Percentiles rank a stretch among this genome's conserved stretches.
Evolutionary conservation across 306 rosid species (phyloP).

Genomic region (Senna siamea): DNA sequence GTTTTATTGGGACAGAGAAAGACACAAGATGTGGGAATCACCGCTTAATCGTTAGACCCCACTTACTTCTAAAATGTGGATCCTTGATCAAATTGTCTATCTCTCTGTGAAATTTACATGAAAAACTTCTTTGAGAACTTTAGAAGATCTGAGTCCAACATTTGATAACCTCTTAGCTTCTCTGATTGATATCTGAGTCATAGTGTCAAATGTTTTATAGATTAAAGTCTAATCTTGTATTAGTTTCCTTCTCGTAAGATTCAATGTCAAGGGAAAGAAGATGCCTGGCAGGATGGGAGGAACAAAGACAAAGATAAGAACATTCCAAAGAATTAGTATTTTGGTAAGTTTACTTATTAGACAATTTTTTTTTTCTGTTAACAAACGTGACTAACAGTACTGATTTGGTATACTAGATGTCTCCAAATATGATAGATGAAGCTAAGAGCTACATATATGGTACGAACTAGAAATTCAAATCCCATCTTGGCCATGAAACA

Average conservation of each 20-base stretch:
- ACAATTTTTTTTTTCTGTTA: no score
- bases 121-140: neutral
- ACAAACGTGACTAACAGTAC: no score
- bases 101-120: neutral
- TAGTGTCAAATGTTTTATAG: neutral
- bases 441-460: no score
- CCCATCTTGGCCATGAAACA: no score
- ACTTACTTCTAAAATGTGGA: neutral
- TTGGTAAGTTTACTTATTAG: no score
- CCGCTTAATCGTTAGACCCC: neutral
- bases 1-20: no score
- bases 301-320: slow-evolving; percentile 80
- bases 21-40: no score
- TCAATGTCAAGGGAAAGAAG: slow-evolving; percentile 68
- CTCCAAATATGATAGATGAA: no score
- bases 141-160: neutral
- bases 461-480: no score
- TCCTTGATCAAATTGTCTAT: neutral
- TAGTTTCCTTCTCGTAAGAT: slow-evolving; percentile 7
- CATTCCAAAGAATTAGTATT: slow-evolving; percentile 71
- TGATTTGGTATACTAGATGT: no score
- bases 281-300: slow-evolving; percentile 99
- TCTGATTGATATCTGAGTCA: neutral
- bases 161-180: neutral
- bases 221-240: neutral